phyloP scores from a whole-genome alignment of 2,329 filamentous ascomycete species.

The Cordyceps sp. region DNA sequence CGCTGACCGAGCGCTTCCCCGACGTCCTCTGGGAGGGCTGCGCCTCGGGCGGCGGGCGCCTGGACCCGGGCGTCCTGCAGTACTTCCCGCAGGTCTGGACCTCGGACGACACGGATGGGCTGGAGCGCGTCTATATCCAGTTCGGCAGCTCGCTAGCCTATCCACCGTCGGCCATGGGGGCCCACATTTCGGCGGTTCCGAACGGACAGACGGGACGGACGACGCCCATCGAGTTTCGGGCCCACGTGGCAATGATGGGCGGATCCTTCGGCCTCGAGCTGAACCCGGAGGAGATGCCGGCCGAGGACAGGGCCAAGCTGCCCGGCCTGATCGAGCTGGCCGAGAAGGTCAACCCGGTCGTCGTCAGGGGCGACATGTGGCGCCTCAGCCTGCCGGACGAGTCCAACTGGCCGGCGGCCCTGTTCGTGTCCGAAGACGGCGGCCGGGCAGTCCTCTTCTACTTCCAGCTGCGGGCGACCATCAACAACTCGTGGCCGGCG shows the following conservation, averaged over 20 bases:
- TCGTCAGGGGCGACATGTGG: constrained; percentile 42
- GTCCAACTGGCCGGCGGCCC: constrained; percentile 44
- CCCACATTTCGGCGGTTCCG: constrained; percentile 45
- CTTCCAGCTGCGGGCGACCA: constrained; percentile 36
- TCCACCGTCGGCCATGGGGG: constrained; percentile 45
- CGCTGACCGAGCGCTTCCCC: constrained; percentile 40
- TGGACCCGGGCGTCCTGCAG: constrained; percentile 45
- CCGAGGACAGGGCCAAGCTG: constrained; percentile 33
- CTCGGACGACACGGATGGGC: constrained; percentile 46
- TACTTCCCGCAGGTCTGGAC: constrained; percentile 53
- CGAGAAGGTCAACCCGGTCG: constrained; percentile 39
- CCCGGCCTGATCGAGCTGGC: constrained; percentile 36
- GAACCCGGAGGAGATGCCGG: constrained; percentile 32
- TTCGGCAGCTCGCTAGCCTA: constrained; percentile 47
- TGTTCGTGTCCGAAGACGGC: constrained; percentile 38
- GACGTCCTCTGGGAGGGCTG: constrained; percentile 51
- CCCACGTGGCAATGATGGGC: constrained; percentile 52
- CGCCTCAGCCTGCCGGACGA: constrained; percentile 39
- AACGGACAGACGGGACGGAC: constrained; percentile 39
- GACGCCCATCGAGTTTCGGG: constrained; percentile 40
- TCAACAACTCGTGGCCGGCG: constrained; percentile 34
- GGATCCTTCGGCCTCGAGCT: constrained; percentile 51
- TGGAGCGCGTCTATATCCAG: constrained; percentile 44
- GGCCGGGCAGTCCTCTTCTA: constrained; percentile 36
- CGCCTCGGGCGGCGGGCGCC: constrained; percentile 46